Evolutionary conservation across 2,329 filamentous ascomycete genomes (phyloP).

Genomic region (Calonectria crousiana): DNA sequence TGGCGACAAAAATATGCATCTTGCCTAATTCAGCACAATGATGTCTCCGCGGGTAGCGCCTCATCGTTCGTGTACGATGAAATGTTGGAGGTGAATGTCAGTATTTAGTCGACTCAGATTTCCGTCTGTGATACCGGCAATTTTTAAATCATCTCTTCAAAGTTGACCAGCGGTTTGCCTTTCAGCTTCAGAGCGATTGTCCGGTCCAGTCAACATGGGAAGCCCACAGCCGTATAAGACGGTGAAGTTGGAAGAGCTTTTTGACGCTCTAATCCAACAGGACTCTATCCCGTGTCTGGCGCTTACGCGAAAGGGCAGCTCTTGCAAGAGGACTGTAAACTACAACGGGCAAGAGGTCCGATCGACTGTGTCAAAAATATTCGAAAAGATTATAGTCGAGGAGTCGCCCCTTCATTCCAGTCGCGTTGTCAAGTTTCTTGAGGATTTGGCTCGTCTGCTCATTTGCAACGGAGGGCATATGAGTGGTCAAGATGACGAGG

Average conservation of each 20-base stretch:
- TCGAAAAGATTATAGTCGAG: neutral
- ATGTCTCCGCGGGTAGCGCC: neutral
- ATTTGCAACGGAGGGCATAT: neutral
- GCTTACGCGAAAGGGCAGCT: neutral
- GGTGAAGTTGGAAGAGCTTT: neutral
- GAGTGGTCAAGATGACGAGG: neutral
- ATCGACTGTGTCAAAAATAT: neutral
- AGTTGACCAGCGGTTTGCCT: neutral
- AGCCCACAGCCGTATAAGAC: neutral
- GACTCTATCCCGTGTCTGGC: neutral
- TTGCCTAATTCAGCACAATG: neutral
- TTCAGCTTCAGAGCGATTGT: neutral
- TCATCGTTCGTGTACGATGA: neutral
- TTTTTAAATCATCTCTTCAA: neutral
- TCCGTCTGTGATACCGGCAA: neutral
- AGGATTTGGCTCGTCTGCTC: neutral
- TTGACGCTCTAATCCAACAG: neutral
- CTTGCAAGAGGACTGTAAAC: neutral
- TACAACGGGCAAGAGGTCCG: neutral
- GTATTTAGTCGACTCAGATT: neutral
- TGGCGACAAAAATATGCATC: neutral
- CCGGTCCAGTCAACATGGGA: neutral
- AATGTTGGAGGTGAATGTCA: neutral
- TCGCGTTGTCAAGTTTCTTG: neutral
- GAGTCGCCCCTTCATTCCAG: neutral